phyloP scores from a whole-genome alignment of 371 early-diverging fungal species.

The Mucor lusitanicus region DNA sequence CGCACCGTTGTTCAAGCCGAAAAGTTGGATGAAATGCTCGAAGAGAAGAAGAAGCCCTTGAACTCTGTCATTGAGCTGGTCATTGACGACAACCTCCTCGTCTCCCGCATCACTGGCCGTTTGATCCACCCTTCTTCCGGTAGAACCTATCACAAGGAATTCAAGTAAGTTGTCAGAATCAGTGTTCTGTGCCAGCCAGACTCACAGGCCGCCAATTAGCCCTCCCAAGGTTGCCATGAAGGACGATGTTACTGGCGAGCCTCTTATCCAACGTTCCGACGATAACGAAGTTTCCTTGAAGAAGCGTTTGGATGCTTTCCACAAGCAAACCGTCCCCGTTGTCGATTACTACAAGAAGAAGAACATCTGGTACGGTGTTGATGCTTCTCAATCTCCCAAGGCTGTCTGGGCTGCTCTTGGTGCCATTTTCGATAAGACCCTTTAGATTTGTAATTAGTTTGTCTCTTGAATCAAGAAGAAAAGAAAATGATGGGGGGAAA shows the following conservation, averaged over 20 bases:
- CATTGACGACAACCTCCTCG: slow-evolving; percentile 93
- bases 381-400: slow-evolving; percentile 90
- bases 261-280: slow-evolving; percentile 95
- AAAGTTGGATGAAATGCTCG: slow-evolving; percentile 96
- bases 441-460: slow-evolving; percentile 41
- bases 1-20: slow-evolving; percentile 98
- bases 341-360: slow-evolving; percentile 94
- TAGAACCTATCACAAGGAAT: slow-evolving; percentile 95
- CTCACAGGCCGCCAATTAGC: slow-evolving; percentile 24
- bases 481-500: neutral
- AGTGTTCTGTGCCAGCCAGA: neutral
- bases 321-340: slow-evolving; percentile 96
- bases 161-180: slow-evolving; percentile 56
- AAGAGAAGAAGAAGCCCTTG: slow-evolving; percentile 75
- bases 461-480: neutral
- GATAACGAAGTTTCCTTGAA: slow-evolving; percentile 95
- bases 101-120: slow-evolving; percentile 95
- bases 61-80: slow-evolving; percentile 92
- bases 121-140: slow-evolving; percentile 95
- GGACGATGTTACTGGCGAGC: slow-evolving; percentile 97
- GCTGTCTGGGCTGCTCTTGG: slow-evolving; percentile 90
- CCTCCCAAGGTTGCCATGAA: slow-evolving; percentile 93
- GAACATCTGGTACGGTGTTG: slow-evolving; percentile 90
- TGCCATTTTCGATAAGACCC: slow-evolving; percentile 81
- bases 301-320: slow-evolving; percentile 94